Base-by-base conservation (phyloP, 306 rosid genomes). In the Corylus avellana region DNA sequence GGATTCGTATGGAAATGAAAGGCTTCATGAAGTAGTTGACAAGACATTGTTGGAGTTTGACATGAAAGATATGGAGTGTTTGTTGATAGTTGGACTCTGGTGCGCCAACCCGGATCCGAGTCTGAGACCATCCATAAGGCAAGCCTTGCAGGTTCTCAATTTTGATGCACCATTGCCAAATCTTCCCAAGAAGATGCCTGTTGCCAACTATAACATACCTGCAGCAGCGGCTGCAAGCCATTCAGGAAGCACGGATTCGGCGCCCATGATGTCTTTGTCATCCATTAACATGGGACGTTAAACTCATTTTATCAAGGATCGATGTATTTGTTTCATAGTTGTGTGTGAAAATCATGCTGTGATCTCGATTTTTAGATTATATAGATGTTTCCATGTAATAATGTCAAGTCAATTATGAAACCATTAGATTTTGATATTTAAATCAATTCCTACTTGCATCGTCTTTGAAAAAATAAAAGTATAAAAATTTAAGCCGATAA, bases 81-180 rank as follows among this genome's bases (percentile, higher is more conserved):
- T 83, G 61, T 42, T 88, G 39, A 27, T 74, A 7, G 75, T 84
- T 76, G 89, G 91, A 5, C 89, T 85, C 50, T 85, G 89, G 86
- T 85, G 87, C 75, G 86, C 77, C 13, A 69, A 88, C 77, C 89
- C 84, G 27, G 84, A 88, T 48, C 32, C 29, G 55, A 8, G 18
- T 57, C 58, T 64, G 6, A 85, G 87, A 62, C 87, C 89, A 7
- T 78, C 67, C 70, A 16, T 76, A 55, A 81, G 81, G 78, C 75
- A 83, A 50, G 89, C 74, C 69, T 85, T 83, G 50, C 87, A 78
- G 20, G 83, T 78, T 13, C 87, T 88, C 32, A 78, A 76, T 37
- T 78, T 80, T 69, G 87, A 88, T 46, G 78, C 75, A 47, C 27
- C 70, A 39, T 50, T 78, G 12, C 89, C 89, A 4, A 29, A 67